Base-by-base conservation (phyloP, 1,284 basidiomycete genomes). In the Cystobasidiaceae sp. region DNA sequence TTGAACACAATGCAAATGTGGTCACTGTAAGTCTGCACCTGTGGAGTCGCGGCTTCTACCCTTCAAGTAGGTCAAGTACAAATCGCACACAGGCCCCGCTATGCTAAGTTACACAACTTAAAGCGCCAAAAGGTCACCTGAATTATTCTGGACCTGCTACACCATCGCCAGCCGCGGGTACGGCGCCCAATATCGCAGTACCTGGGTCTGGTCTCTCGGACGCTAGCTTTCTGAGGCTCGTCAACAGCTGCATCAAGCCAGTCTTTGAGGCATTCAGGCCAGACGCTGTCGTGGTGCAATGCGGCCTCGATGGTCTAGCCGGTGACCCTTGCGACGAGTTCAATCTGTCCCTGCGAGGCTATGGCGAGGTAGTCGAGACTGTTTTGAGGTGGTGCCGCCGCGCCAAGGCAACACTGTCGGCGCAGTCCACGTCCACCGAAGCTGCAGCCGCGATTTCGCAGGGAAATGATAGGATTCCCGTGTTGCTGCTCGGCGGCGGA, bases 11-110 rank as follows among this genome's bases (percentile, higher is more conserved):
- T 0, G 78, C 83, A 2, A 82, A 86, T 72, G 82, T 90, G 37
- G 76, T 93, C 68, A 93, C 90, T 0, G 75, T 94, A 37, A 93
- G 90, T 27, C 80, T 94, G 17, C 93, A 97, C 73, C 87, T 93
- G 69, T 75, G 85, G 2, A 80, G 88, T 0, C 85, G 85, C 0
- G 86, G 89, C 0, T 96, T 94, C 79, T 96, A 88, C 74, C 91
- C 93, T 0, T 74, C 81, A 0, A 67, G 70, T 17, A 68, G 66
- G 27, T 57, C 57, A 0, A n/a, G n/a, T n/a, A n/a, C n/a, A 11
- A n/a, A n/a, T n/a, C n/a, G n/a, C n/a, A n/a, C n/a, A n/a, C n/a
- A n/a, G n/a, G n/a, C n/a, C n/a, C n/a, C n/a, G n/a, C n/a, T n/a
- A n/a, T n/a, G n/a, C n/a, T n/a, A n/a, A n/a, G n/a, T n/a, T 41